Evolutionary conservation across 345 rosid genomes (phyloP), one percentile per base, ranked within the genome.

Genomic region (Gossypium turneri): DNA sequence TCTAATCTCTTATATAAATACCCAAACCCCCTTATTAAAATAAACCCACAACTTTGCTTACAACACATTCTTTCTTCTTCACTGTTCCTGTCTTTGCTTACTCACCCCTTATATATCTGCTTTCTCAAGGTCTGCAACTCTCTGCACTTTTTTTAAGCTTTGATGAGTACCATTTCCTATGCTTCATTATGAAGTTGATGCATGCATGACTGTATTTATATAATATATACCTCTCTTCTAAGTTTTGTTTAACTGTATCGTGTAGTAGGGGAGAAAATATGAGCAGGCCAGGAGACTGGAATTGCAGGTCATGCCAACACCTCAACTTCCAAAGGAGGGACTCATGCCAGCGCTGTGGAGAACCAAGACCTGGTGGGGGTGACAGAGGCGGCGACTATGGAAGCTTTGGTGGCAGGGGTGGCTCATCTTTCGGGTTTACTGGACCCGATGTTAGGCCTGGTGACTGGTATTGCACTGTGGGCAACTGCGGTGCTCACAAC

Each of bases 221-320:
- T 2, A 1, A 47, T 44, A 2, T 63, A 11, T 10, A 8, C 12
- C 50, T 45, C 13, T 45, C 50, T 45, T 29, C 27, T 44, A 16
- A 43, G 20, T 64, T 19, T 8, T 68, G 58, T 25, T 34, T 11
- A 48, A 25, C 58, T 64, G 0, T 51, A 0, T 25, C 10, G 62
- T 1, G 7, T 34, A 5, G 41, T 8, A 51, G 73, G 29, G 73
- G 73, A 51, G 73, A 29, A 65, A 88, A 84, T 73, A 90, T 92
- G 97, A 94, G 79, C 80, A 86, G 98, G 78, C 93, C 97, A 9
- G 97, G 98, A 62, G 98, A 92, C 65, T 94, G 98, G 98, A 92
- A 89, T 82, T 94, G 98, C 83, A 80, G 89, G 79, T 83, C 89
- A 44, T 94, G 98, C 86, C 86, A 80, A 78, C 89, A 90, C 85